Evolutionary conservation across 2,329 filamentous ascomycete species (phyloP).

Genomic region (Fusarium palustre): DNA sequence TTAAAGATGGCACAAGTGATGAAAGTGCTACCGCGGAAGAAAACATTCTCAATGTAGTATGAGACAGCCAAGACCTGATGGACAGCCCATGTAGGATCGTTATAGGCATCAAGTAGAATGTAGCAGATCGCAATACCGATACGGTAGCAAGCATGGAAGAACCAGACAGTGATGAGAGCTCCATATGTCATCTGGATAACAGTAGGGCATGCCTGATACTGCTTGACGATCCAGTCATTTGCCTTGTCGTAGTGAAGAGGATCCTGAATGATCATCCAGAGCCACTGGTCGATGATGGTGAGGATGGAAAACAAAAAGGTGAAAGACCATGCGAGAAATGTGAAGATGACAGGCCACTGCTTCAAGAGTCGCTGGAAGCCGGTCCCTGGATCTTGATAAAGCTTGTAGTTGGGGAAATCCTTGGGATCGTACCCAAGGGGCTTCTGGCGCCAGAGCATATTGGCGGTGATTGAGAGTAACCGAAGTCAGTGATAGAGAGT

Average conservation of each 20-base stretch:
- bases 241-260: conserved; percentile 15
- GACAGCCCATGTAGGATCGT: conserved; percentile 1
- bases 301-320: conserved; percentile 18
- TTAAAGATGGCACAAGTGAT: conserved; percentile 7
- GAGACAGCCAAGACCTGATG: not conserved
- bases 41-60: not conserved
- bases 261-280: conserved; percentile 13
- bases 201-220: conserved; percentile 19
- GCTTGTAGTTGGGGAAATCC: conserved; percentile 29
- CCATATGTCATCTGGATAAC: conserved; percentile 16
- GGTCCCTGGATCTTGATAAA: conserved; percentile 23
- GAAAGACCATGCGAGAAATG: conserved; percentile 10
- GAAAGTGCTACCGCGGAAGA: not conserved
- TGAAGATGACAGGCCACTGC: not conserved
- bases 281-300: conserved; percentile 13
- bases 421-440: conserved; percentile 31
- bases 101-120: conserved; percentile 3
- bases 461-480: not conserved
- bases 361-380: conserved; percentile 13
- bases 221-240: conserved; percentile 20
- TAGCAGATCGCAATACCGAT: not conserved
- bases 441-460: conserved; percentile 17
- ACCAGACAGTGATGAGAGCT: conserved; percentile 29
- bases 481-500: not conserved
- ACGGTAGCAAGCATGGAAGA: conserved; percentile 5